phyloP scores from a whole-genome alignment of 768 basidiomycete species.

The Tylopilus subfusipes region DNA sequence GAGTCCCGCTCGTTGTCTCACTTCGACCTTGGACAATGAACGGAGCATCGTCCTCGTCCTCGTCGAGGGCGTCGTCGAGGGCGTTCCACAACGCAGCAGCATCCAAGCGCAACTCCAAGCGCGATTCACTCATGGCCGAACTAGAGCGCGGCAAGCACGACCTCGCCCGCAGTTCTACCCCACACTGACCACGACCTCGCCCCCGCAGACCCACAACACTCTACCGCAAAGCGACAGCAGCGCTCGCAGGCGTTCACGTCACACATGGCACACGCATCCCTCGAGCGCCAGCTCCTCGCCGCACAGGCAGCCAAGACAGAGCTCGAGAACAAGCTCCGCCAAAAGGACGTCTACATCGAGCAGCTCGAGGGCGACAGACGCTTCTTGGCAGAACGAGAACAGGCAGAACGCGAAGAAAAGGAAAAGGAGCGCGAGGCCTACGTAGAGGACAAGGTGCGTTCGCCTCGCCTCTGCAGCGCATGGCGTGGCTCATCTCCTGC shows the following conservation, averaged over 20 bases:
- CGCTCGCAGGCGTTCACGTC: slow-evolving; percentile 60
- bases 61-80: slow-evolving; percentile 17
- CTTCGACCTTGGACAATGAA: slow-evolving; percentile 8
- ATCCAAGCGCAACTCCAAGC: slow-evolving; percentile 39
- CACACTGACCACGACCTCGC: background rate
- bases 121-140: slow-evolving; percentile 65
- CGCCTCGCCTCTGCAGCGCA: no score
- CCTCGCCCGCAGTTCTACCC: background rate
- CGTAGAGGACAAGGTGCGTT: slow-evolving; percentile 59
- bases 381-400: slow-evolving; percentile 65
- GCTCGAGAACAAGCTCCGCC: slow-evolving; percentile 63
- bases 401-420: slow-evolving; percentile 65
- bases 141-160: slow-evolving; percentile 52
- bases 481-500: no score
- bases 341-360: slow-evolving; percentile 60
- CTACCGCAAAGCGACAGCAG: slow-evolving; percentile 64
- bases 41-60: slow-evolving; percentile 15
- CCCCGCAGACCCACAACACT: slow-evolving; percentile 57
- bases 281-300: slow-evolving; percentile 66
- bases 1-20: background rate
- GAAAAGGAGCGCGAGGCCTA: slow-evolving; percentile 50
- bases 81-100: slow-evolving; percentile 3
- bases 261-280: slow-evolving; percentile 54
- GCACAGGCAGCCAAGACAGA: slow-evolving; percentile 61
- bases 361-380: slow-evolving; percentile 67